These are phyloP conservation scores for Trametes coccinea DNA, from an alignment of 768 basidiomycete genomes.

Conservation along the genomic window DNA sequence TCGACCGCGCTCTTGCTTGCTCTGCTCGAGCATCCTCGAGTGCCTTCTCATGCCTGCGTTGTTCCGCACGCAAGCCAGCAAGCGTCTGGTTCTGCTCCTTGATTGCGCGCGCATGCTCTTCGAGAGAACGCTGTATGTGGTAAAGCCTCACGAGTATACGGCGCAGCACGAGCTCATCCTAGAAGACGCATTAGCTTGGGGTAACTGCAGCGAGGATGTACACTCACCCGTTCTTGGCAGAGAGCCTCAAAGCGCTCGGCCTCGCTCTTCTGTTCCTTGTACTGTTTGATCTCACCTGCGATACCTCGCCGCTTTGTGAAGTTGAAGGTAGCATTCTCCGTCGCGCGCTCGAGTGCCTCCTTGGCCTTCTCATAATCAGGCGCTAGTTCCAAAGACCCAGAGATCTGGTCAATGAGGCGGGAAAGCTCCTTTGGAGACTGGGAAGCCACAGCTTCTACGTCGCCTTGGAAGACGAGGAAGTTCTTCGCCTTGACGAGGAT, in stretches of 20 bases:
- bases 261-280: constrained; percentile 95
- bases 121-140: constrained; percentile 85
- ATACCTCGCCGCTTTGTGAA: constrained; percentile 94
- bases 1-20: constrained; percentile 75
- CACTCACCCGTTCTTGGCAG: constrained; percentile 67
- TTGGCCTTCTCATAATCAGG: constrained; percentile 88
- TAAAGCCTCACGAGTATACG: constrained; percentile 87
- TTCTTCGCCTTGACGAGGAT: constrained; percentile 99
- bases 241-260: constrained; percentile 85
- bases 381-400: constrained; percentile 88
- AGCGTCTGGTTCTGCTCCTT: constrained; percentile 74
- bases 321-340: constrained; percentile 92
- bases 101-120: constrained; percentile 68
- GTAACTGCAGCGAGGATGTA: no score
- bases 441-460: constrained; percentile 96
- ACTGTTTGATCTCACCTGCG: constrained; percentile 93
- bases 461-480: constrained; percentile 98
- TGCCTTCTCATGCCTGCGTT: constrained; percentile 66
- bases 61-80: constrained; percentile 64
- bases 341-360: constrained; percentile 83
- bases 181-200: not conserved
- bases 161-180: constrained; percentile 82
- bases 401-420: constrained; percentile 92
- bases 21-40: constrained; percentile 74
- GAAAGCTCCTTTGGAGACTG: constrained; percentile 91